These are phyloP conservation scores for Aspergillus sp. DNA, from an alignment of 2,329 filamentous ascomycete species.

Conservation along the genomic window DNA sequence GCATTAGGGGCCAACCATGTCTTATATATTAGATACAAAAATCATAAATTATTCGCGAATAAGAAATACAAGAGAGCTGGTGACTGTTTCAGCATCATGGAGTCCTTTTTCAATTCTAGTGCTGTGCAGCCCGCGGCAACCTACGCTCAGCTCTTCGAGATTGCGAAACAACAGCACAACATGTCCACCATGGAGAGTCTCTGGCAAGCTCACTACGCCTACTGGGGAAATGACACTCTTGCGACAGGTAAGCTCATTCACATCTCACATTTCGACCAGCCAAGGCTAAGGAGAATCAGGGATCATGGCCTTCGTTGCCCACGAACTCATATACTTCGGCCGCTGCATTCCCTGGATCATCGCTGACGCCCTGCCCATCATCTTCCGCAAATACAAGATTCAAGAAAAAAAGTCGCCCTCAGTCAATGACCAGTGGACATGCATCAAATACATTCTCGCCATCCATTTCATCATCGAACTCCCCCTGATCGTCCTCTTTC, in stretches of 20 bases:
- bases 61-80: background rate
- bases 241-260: constrained; percentile 47
- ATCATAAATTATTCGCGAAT: background rate
- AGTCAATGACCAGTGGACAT: constrained; percentile 84
- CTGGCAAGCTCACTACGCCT: constrained; percentile 94
- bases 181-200: constrained; percentile 82
- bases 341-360: constrained; percentile 85
- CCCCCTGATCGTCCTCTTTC: constrained; percentile 89
- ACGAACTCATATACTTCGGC: constrained; percentile 91
- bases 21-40: constrained; percentile 6
- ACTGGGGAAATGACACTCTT: constrained; percentile 92
- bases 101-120: constrained; percentile 14
- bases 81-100: constrained; percentile 11
- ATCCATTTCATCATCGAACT: constrained; percentile 96
- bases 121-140: constrained; percentile 44
- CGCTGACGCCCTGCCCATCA: constrained; percentile 74
- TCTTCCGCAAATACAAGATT: constrained; percentile 90
- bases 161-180: constrained; percentile 72
- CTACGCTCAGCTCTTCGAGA: constrained; percentile 62
- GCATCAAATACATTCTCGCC: constrained; percentile 83
- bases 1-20: background rate
- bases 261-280: no score
- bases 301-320: constrained; percentile 92
- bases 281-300: constrained; percentile 57
- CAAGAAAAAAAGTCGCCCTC: constrained; percentile 87